Evolutionary conservation across 2,329 filamentous ascomycete genomes (phyloP).

Genomic region (Scytalidium lignicola): DNA sequence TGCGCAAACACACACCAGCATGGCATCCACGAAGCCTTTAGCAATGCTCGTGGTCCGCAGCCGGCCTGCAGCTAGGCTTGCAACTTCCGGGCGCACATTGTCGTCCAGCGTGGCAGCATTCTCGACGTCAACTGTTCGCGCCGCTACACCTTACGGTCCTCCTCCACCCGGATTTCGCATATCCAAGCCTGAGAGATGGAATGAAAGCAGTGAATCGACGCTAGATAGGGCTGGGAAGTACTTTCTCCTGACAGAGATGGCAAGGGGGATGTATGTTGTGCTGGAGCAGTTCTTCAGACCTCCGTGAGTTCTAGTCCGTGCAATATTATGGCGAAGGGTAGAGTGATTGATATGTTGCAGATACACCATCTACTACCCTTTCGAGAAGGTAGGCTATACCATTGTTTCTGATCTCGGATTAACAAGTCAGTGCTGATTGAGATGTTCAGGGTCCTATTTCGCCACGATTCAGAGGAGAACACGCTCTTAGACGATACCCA

Average conservation of each 20-base stretch:
- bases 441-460: constrained; percentile 77
- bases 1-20: constrained; percentile 21
- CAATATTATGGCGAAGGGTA: constrained; percentile 8
- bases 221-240: constrained; percentile 85
- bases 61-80: constrained; percentile 23
- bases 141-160: constrained; percentile 67
- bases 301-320: constrained; percentile 63
- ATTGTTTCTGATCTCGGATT: background rate
- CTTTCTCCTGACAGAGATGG: constrained; percentile 94
- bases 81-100: constrained; percentile 20
- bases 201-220: constrained; percentile 70
- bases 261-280: constrained; percentile 95
- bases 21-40: constrained; percentile 31
- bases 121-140: constrained; percentile 23
- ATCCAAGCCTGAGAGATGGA: constrained; percentile 68
- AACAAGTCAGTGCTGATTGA: constrained; percentile 16
- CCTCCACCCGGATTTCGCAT: constrained; percentile 79
- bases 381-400: constrained; percentile 68
- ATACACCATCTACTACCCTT: constrained; percentile 98
- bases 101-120: constrained; percentile 18
- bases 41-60: constrained; percentile 30
- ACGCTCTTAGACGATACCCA: constrained; percentile 92
- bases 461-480: constrained; percentile 95
- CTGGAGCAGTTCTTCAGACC: constrained; percentile 97
- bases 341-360: constrained; percentile 41